Evolutionary conservation across 2,329 filamentous ascomycete species (phyloP), one percentile per base, ranked within the genome.

Genomic region (Paramyrothecium sp.): DNA sequence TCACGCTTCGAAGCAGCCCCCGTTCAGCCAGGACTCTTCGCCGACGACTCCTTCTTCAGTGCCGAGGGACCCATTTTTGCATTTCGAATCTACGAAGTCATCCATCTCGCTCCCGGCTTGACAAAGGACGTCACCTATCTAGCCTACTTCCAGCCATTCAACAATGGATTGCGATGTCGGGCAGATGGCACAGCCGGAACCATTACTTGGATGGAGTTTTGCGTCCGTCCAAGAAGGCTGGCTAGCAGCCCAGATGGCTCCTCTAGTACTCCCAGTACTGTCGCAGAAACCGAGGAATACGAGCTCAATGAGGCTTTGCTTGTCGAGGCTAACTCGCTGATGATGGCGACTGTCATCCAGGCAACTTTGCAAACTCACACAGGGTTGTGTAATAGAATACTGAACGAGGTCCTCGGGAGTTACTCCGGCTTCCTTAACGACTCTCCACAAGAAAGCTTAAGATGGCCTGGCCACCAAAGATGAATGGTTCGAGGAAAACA

Each of bases 181-280:
- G 78, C 75, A 52, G 69, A 75, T 46, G 77, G 78, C 4, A 69
- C 73, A 3, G 76, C 69, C 22, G 77, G 77, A 41, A 76, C 80
- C 21, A 68, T 69, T 17, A 73, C 81, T 54, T 74, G 78, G 69
- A 75, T 65, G 47, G 71, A 73, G 60, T 75, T 70, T 61, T 62
- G 56, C 47, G 69, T 73, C 51, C 66, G 63, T 53, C 61, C 56
- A 56, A 65, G 60, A 52, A 60, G 48, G 51, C 57, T 56, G 48
- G 56, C 65, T 20, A 60, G 61, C 53, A 65, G 65, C 12, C 65
- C 67, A 17, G 64, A 61, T 16, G 66, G 63, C 20, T 66, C 65
- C 19, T 62, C 63, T 23, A 70, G 63, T 51, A 65, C 68, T 17
- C 61, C 66, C 5, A 69, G 63, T 56, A 65, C 68, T 7, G 56